phyloP scores from a whole-genome alignment of 2,329 filamentous ascomycete species.

The Alternaria conjuncta region DNA sequence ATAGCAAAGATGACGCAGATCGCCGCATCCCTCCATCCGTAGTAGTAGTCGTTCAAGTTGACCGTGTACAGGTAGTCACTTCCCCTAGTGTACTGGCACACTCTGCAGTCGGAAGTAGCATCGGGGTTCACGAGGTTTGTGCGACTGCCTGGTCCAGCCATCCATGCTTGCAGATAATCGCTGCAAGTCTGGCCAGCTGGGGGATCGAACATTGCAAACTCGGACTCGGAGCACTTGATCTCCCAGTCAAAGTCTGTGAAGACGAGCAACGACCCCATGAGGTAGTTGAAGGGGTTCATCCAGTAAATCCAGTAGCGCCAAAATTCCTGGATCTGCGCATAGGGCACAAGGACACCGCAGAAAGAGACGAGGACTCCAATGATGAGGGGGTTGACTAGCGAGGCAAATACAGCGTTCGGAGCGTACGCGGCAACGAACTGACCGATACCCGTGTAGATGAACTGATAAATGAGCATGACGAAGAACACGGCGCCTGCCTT shows the following conservation, averaged over 20 bases:
- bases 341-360: slow-evolving; percentile 67
- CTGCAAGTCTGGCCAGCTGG: slow-evolving; percentile 47
- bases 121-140: slow-evolving; percentile 67
- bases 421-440: slow-evolving; percentile 61
- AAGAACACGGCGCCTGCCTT: slow-evolving; percentile 60
- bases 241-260: slow-evolving; percentile 52
- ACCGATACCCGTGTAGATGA: slow-evolving; percentile 62
- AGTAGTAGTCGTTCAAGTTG: slow-evolving; percentile 66
- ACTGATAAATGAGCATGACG: slow-evolving; percentile 68
- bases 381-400: slow-evolving; percentile 57
- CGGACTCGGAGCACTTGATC: slow-evolving; percentile 45
- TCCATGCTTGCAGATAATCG: background rate
- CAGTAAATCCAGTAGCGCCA: slow-evolving; percentile 61
- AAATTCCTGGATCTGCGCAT: slow-evolving; percentile 69
- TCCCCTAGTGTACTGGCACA: slow-evolving; percentile 66
- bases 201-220: slow-evolving; percentile 56
- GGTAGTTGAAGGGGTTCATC: slow-evolving; percentile 53
- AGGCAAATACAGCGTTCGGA: slow-evolving; percentile 54
- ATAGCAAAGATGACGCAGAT: slow-evolving; percentile 65
- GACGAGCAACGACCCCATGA: slow-evolving; percentile 50
- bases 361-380: slow-evolving; percentile 31
- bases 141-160: slow-evolving; percentile 24
- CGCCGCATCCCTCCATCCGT: slow-evolving; percentile 70
- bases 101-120: slow-evolving; percentile 61
- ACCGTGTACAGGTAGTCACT: slow-evolving; percentile 66